Conservation (phyloP, 1,139 yeast genomes). For the Magnusiomyces sp. region DNA sequence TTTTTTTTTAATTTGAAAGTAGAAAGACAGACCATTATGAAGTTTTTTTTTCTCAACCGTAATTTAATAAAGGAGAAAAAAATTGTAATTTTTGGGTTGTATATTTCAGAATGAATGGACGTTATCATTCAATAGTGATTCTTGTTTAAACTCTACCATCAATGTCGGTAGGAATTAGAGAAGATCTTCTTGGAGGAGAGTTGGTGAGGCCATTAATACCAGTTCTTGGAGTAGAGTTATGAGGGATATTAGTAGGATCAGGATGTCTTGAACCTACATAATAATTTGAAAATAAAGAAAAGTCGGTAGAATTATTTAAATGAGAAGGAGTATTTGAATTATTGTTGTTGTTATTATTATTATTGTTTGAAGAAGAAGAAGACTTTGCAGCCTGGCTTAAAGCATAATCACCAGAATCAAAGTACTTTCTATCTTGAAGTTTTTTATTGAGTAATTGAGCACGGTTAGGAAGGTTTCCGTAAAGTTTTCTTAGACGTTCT, state of each 20-base stretch:
- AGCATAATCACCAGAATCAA: slow-evolving; percentile 97
- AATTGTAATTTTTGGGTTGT: too few species aligned
- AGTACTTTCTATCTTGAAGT: slow-evolving; percentile 71
- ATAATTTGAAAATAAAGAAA: too few species aligned
- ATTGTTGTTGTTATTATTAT: background rate
- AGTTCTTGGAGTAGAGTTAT: slow-evolving; percentile 1
- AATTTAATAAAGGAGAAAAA: too few species aligned
- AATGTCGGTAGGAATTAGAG: background rate
- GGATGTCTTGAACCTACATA: slow-evolving; percentile 10
- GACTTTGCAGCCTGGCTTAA: slow-evolving; percentile 55
- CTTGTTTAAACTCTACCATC: too few species aligned
- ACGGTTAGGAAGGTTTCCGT: background rate
- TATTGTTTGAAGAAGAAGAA: background rate
- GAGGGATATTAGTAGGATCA: slow-evolving; percentile 11
- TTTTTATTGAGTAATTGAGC: slow-evolving; percentile 47
- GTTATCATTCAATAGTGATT: too few species aligned
- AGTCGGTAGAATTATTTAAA: background rate
- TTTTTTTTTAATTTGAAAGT: too few species aligned
- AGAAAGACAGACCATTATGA: too few species aligned
- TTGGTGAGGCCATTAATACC: background rate
- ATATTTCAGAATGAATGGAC: too few species aligned
- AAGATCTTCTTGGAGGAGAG: background rate
- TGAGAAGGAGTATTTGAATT: background rate
- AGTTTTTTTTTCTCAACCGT: too few species aligned
- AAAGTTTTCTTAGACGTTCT: background rate